Evolutionary conservation across 768 basidiomycete species (phyloP).

Genomic region (Rubroboletus satanas): DNA sequence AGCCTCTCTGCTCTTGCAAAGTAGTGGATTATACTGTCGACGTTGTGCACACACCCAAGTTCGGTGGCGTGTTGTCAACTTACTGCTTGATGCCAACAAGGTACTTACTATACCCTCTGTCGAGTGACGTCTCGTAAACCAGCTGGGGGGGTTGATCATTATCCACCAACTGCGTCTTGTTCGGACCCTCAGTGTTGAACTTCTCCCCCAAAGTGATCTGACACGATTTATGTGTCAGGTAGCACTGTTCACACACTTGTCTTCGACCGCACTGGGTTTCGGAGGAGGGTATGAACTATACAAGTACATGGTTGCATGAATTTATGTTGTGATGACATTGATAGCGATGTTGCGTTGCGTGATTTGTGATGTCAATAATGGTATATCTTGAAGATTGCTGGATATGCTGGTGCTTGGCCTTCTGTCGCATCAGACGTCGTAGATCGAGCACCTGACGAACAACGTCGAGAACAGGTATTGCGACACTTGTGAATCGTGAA

Average conservation of each 20-base stretch:
- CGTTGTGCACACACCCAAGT: neutral
- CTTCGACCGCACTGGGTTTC: neutral
- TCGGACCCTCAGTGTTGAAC: no score
- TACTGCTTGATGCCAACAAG: neutral
- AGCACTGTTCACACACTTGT: neutral
- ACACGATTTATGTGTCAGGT: neutral
- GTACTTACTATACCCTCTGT: no score
- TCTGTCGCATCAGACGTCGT: conserved; percentile 21
- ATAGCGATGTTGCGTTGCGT: neutral
- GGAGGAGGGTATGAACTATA: neutral
- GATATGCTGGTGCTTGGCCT: no score
- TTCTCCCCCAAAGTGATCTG: neutral
- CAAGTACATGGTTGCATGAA: neutral
- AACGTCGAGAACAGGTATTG: conserved; percentile 93
- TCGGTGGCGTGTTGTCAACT: neutral
- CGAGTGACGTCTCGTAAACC: neutral
- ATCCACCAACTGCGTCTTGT: neutral
- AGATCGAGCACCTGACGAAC: conserved; percentile 66
- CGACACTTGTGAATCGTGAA: conserved; percentile 83
- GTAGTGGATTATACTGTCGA: neutral
- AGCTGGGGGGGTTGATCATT: neutral
- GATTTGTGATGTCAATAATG: neutral
- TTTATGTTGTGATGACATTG: neutral
- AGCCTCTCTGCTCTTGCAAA: neutral
- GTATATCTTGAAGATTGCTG: neutral